phyloP scores from a whole-genome alignment of 2,329 filamentous ascomycete species.

The Dendryphion nanum region DNA sequence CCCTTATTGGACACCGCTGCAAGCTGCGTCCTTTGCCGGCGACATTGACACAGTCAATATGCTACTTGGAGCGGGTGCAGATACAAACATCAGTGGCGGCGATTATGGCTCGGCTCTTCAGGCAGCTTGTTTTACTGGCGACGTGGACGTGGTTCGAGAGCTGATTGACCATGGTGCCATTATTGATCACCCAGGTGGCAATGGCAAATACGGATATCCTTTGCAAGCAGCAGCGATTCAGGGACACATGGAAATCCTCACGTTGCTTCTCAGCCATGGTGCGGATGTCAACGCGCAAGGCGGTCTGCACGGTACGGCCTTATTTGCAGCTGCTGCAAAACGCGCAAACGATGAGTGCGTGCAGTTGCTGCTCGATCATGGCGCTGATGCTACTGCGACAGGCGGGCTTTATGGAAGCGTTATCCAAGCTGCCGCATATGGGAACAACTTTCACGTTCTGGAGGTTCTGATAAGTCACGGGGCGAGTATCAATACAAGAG shows the following conservation, averaged over 20 bases:
- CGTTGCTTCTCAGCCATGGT: slow-evolving; percentile 6
- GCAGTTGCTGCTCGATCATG: slow-evolving; percentile 2
- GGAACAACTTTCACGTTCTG: slow-evolving; percentile 3
- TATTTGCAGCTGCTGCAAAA: slow-evolving; percentile 13
- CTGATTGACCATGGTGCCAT: not conserved
- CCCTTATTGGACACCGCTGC: slow-evolving; percentile 11
- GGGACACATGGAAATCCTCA: slow-evolving; percentile 8
- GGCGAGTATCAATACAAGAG: slow-evolving; percentile 1
- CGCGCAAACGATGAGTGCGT: not conserved
- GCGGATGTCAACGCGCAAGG: slow-evolving; percentile 15
- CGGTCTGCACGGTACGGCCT: slow-evolving; percentile 15
- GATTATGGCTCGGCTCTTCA: slow-evolving; percentile 16
- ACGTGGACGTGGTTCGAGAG: slow-evolving; percentile 18
- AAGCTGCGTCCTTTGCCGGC: slow-evolving; percentile 10
- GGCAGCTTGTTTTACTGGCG: slow-evolving; percentile 12
- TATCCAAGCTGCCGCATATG: slow-evolving; percentile 4
- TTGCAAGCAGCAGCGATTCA: slow-evolving; percentile 13
- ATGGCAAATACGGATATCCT: slow-evolving; percentile 17
- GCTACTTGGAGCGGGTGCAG: slow-evolving; percentile 13
- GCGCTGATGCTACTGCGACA: not conserved
- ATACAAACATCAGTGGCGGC: slow-evolving; percentile 16
- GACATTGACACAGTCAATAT: slow-evolving; percentile 10
- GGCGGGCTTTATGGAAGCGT: slow-evolving; percentile 1
- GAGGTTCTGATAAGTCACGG: slow-evolving; percentile 2
- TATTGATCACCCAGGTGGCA: slow-evolving; percentile 10